Evolutionary conservation across 257 asterid genomes (phyloP).

Genomic region (Solanum ossicruentum): DNA sequence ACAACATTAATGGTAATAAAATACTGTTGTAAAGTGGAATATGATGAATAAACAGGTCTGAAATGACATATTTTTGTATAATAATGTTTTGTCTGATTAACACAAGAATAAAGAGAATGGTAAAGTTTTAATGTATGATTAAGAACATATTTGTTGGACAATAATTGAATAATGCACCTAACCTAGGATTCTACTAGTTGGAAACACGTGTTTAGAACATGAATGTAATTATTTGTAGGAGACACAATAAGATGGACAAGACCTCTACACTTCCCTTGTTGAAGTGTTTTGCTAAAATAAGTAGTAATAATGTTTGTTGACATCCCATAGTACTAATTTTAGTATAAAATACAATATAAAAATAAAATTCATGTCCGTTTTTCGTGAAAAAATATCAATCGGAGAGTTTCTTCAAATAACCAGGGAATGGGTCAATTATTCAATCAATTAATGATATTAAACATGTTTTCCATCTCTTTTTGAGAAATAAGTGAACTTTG

Average conservation of each 20-base stretch:
- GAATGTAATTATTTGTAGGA: neutral
- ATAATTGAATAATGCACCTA: neutral
- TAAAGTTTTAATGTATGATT: neutral
- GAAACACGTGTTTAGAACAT: conserved; percentile 1
- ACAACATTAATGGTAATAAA: too few species aligned
- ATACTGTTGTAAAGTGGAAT: neutral
- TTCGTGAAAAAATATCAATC: too few species aligned
- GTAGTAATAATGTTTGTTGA: neutral
- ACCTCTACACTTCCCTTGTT: neutral
- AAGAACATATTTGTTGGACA: neutral
- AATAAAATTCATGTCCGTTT: too few species aligned
- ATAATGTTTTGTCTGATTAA: neutral
- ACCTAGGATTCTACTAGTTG: neutral
- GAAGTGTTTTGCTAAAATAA: neutral
- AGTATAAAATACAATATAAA: neutral
- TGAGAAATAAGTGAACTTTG: too few species aligned
- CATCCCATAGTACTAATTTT: neutral
- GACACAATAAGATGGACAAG: neutral
- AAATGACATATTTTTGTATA: neutral
- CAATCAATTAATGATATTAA: too few species aligned
- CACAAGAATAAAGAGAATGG: neutral
- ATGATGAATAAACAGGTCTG: neutral
- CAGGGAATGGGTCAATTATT: too few species aligned
- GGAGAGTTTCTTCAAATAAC: too few species aligned
- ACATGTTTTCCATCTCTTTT: too few species aligned